Evolutionary conservation across 202 grass and related monocot genomes (phyloP).

Genomic region (Zoysia matrella): DNA sequence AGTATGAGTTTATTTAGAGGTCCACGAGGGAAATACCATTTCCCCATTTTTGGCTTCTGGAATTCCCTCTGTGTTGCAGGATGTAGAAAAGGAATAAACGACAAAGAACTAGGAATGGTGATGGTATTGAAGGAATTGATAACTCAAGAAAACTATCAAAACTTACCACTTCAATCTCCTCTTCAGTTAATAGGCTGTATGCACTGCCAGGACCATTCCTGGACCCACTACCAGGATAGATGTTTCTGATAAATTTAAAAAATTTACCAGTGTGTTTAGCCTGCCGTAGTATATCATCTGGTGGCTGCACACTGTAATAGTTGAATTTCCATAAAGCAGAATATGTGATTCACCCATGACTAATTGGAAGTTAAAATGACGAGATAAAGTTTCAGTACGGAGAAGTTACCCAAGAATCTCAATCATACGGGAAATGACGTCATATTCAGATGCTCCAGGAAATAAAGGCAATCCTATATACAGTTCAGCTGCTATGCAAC

Average conservation of each 20-base stretch:
- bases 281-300: conserved; percentile 84
- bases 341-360: conserved; percentile 16
- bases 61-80: conserved; percentile 74
- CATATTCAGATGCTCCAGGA: conserved; percentile 93
- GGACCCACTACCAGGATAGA: conserved; percentile 54
- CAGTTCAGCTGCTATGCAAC: conserved; percentile 98
- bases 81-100: conserved; percentile 38
- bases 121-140: conserved; percentile 24
- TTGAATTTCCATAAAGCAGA: conserved; percentile 43
- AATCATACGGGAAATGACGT: conserved; percentile 90
- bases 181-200: conserved; percentile 84
- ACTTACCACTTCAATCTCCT: conserved; percentile 88
- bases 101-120: conserved; percentile 24
- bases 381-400: conserved; percentile 26
- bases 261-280: conserved; percentile 81
- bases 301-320: conserved; percentile 78
- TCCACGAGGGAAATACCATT: conserved; percentile 84
- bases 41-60: conserved; percentile 80
- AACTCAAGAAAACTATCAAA: conserved; percentile 34
- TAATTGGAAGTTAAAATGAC: conserved; percentile 32
- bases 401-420: conserved; percentile 80
- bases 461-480: conserved; percentile 98
- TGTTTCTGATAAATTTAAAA: conserved; percentile 83
- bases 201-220: conserved; percentile 52
- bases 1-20: conserved; percentile 83